phyloP scores from a whole-genome alignment of 257 asterid genomes.

The Petunia axillaris region DNA sequence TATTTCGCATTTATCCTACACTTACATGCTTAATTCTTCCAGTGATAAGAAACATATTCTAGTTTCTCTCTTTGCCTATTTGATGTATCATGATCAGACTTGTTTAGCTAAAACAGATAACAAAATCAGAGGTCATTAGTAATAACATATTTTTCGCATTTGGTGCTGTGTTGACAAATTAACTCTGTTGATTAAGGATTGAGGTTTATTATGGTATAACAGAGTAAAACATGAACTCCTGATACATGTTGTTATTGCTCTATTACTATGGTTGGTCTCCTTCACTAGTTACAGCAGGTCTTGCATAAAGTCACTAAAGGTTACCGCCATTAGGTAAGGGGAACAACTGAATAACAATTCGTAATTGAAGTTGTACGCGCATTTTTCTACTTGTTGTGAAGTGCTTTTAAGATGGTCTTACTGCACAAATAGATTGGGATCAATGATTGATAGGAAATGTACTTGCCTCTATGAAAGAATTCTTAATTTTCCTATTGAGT shows the following conservation, averaged over 20 bases:
- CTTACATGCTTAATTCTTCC: too few species aligned
- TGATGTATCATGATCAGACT: neutral
- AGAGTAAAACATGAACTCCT: neutral
- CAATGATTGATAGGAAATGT: neutral
- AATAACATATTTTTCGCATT: too few species aligned
- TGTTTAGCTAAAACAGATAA: neutral
- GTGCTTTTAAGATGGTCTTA: neutral
- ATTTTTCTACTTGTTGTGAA: neutral
- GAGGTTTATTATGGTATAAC: neutral
- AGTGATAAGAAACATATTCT: too few species aligned
- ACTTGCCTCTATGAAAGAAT: neutral
- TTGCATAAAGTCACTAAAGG: neutral
- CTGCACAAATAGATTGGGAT: neutral
- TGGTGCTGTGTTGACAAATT: neutral
- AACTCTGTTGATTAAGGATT: neutral
- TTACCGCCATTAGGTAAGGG: neutral
- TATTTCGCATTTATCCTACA: too few species aligned
- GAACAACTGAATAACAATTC: neutral
- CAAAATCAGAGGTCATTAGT: neutral
- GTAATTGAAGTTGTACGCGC: neutral
- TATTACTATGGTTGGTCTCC: neutral
- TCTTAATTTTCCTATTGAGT: neutral
- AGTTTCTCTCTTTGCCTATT: neutral
- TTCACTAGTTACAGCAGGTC: neutral
- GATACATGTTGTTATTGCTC: neutral